Base-by-base conservation (phyloP, 768 basidiomycete species). In the Favolaschia claudopus region DNA sequence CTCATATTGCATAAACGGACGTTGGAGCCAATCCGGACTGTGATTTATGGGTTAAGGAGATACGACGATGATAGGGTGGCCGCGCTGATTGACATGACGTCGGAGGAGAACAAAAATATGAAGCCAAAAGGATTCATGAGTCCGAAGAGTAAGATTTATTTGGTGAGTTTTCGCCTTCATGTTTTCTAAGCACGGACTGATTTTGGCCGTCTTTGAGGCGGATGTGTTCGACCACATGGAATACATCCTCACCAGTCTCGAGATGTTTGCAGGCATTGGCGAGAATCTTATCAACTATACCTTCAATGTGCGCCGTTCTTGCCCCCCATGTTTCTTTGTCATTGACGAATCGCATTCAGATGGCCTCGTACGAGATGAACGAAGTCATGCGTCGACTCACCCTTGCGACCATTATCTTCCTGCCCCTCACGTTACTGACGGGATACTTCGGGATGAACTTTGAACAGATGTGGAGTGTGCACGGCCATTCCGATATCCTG, bases 211-310 rank as follows among this genome's bases (percentile, higher is more conserved):
- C 57, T n/a, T n/a, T n/a, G n/a, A 88, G 85, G 88, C 89, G 19
- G 90, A 92, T 68, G 88, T 91, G 10, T 81, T 83, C 61, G 91
- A 92, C 69, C 91, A 92, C 67, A 87, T 89, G 79, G 91, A 91
- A 57, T 88, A 88, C 62, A 85, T 89, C 33, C 70, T 92, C 22
- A 78, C 80, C 2, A 88, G 85, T 65, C 67, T 92, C 45, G 91
- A 93, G 62, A 89, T 90, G 85, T 92, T 91, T 63, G 79, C 87
- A 4, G 83, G 81, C 27, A 86, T 91, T 61, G 79, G 86, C 10
- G 88, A 91, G 66, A 91, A 91, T 66, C 70, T 91, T 65, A 89
- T 91, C 66, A 80, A 83, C 62, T 91, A 88, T 67, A 85, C 87
- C 22, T 92, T 92, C 78, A 91, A 92, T 70, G 87, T 89, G 38